Base-by-base conservation (phyloP, 2,329 filamentous ascomycete genomes). In the Didymella pomorum region DNA sequence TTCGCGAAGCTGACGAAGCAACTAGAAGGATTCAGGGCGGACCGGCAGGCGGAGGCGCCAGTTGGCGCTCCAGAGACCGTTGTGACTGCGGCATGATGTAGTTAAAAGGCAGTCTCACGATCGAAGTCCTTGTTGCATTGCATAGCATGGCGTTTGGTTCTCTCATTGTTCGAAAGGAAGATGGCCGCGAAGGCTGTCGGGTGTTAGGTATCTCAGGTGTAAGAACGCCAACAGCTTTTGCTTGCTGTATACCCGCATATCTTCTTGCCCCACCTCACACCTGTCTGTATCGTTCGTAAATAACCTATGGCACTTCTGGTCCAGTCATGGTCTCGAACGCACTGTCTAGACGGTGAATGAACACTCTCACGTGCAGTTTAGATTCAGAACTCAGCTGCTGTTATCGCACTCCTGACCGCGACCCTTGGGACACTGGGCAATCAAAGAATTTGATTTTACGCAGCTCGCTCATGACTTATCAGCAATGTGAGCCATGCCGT, bases 1-100 rank as follows among this genome's bases (percentile, higher is more conserved):
- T 61, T 72, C 37, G 58, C 52, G n/a, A 58, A 67, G 35, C 21
- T 71, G 48, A 48, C 43, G 23, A 60, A 41, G 20, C 26, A 57
- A 4, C 25, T 62, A 26, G 33, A 52, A 2, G 26, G 31, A 5
- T 53, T 45, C 37, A 45, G 37, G 2, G 33, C 12, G 12, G 53
- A 39, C 2, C 33, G 48, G 31, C 41, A 25, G 4, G 14, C 11
- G 20, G 42, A 8, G 21, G 20, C n/a, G 3, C 10, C 10, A n/a
- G 29, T 8, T 9, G 5, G 1, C 0, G 29, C 16, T 4, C 4
- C 28, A 8, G 37, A 20, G 1, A 11, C 21, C 21, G 35, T 29
- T n/a, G 7, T 18, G 1, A 18, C 31, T 16, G 25, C 33, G 2
- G 23, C 23, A 25, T 16, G 12, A 5, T 33, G 14, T 16, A 4